phyloP scores from a whole-genome alignment of 192 early-diverging fungal genomes.

The Linnemannia zychae region DNA sequence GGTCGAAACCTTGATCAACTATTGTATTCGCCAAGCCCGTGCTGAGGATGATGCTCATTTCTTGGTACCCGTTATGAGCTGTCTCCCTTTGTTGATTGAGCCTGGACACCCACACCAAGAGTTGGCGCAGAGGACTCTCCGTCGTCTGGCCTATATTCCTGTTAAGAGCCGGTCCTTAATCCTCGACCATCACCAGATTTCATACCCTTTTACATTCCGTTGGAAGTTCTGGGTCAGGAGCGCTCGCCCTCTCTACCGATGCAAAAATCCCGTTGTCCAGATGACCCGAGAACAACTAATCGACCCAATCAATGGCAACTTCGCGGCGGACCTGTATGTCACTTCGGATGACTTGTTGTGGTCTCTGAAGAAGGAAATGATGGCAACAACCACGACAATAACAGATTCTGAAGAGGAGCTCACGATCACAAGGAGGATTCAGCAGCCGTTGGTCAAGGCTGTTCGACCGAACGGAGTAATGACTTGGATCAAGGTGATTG shows the following conservation, averaged over 20 bases:
- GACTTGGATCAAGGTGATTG: conserved; percentile 12
- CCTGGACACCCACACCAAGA: neutral
- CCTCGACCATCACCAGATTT: conserved; percentile 10
- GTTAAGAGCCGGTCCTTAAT: conserved; percentile 13
- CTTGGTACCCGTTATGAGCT: neutral
- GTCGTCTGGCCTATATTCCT: conserved; percentile 22
- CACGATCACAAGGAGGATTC: neutral
- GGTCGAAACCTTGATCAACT: conserved; percentile 13
- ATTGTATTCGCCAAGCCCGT: conserved; percentile 11
- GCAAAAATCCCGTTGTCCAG: conserved; percentile 19
- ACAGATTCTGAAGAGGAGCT: neutral
- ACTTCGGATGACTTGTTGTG: conserved; percentile 17
- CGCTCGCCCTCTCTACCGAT: neutral
- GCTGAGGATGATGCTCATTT: conserved; percentile 9
- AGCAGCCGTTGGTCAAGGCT: neutral
- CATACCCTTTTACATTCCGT: conserved; percentile 8
- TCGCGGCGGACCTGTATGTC: conserved; percentile 9
- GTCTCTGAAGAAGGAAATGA: neutral
- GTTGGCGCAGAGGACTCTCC: neutral
- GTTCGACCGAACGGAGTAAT: neutral
- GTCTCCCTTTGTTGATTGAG: neutral
- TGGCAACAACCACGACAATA: neutral
- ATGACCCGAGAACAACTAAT: neutral
- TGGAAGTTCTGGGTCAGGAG: conserved; percentile 13
- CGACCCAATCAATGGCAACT: neutral